Evolutionary conservation across 2,329 filamentous ascomycete species (phyloP).

Genomic region (Emergomyces orientalis): DNA sequence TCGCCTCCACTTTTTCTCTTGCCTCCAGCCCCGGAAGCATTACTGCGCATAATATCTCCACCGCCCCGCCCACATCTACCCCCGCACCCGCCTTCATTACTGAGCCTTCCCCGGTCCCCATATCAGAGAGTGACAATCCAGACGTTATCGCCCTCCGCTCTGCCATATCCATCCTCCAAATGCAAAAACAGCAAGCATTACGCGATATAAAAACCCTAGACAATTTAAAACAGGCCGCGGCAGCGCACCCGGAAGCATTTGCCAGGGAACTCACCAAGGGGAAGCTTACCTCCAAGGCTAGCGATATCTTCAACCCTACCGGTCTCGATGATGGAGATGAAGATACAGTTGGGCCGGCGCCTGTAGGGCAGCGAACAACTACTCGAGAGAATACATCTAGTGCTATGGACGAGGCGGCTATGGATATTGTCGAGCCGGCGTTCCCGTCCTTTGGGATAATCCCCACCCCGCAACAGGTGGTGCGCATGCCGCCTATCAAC

Average conservation of each 20-base stretch:
- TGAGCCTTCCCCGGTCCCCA: slow-evolving; percentile 35
- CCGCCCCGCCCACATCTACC: not conserved
- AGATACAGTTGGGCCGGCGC: slow-evolving; percentile 16
- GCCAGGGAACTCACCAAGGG: slow-evolving; percentile 57
- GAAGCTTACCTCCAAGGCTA: slow-evolving; percentile 41
- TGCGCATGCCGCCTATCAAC: slow-evolving; percentile 81
- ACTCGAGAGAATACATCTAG: not conserved
- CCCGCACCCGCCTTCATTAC: slow-evolving; percentile 20
- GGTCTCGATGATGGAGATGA: slow-evolving; percentile 32
- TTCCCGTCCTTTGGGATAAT: slow-evolving; percentile 50
- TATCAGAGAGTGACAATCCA: slow-evolving; percentile 53
- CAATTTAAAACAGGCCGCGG: slow-evolving; percentile 59
- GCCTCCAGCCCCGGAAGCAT: not conserved
- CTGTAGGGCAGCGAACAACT: no score
- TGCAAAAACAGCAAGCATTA: slow-evolving; percentile 70
- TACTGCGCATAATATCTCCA: not conserved
- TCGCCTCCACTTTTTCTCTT: not conserved
- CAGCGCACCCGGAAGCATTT: slow-evolving; percentile 64
- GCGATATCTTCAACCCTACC: slow-evolving; percentile 30
- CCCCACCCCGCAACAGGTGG: slow-evolving; percentile 69
- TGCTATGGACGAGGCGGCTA: not conserved
- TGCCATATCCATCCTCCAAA: slow-evolving; percentile 75
- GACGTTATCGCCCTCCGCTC: slow-evolving; percentile 81
- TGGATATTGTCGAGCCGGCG: slow-evolving; percentile 13
- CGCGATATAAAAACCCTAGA: slow-evolving; percentile 65